These are phyloP conservation scores for Naematelia aurantialba DNA, from an alignment of 768 basidiomycete genomes.

Conservation along the genomic window DNA sequence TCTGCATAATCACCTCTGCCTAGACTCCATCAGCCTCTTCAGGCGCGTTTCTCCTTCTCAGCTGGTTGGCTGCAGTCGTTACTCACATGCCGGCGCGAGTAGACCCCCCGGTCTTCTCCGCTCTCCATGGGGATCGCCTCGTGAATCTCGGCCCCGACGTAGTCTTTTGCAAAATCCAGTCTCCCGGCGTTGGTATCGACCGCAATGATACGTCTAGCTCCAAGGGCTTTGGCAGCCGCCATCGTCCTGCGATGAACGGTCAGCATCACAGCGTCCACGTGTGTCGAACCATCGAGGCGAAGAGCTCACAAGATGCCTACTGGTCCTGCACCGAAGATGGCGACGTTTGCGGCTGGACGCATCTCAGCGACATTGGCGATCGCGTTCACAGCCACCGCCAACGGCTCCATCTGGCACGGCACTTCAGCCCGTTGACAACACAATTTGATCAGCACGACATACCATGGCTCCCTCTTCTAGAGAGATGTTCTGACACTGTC, in stretches of 20 bases:
- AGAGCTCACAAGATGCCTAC: constrained; percentile 63
- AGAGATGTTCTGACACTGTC: constrained; percentile 57
- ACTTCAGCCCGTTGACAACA: too few relatives aligned
- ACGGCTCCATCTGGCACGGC: constrained; percentile 80
- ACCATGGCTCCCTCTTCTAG: constrained; percentile 88
- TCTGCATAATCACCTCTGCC: constrained; percentile 61
- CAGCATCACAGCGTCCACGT: neutral
- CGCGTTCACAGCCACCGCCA: constrained; percentile 89
- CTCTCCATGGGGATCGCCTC: constrained; percentile 50
- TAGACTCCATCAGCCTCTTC: neutral
- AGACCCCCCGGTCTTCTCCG: constrained; percentile 63
- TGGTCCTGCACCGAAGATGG: constrained; percentile 80
- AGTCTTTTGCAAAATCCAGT: constrained; percentile 75
- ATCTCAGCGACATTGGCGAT: constrained; percentile 70
- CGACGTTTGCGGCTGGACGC: constrained; percentile 67
- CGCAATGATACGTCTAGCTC: constrained; percentile 75
- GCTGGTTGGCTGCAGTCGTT: neutral
- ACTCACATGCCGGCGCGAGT: constrained; percentile 61
- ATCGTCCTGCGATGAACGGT: constrained; percentile 51
- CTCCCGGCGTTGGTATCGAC: constrained; percentile 59
- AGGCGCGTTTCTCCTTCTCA: neutral
- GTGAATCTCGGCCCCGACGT: constrained; percentile 66
- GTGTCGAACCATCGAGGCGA: neutral
- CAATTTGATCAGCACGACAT: neutral
- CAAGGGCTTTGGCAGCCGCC: constrained; percentile 88